Base-by-base conservation (phyloP, 1,139 yeast species). In the Taiozyma sp. region DNA sequence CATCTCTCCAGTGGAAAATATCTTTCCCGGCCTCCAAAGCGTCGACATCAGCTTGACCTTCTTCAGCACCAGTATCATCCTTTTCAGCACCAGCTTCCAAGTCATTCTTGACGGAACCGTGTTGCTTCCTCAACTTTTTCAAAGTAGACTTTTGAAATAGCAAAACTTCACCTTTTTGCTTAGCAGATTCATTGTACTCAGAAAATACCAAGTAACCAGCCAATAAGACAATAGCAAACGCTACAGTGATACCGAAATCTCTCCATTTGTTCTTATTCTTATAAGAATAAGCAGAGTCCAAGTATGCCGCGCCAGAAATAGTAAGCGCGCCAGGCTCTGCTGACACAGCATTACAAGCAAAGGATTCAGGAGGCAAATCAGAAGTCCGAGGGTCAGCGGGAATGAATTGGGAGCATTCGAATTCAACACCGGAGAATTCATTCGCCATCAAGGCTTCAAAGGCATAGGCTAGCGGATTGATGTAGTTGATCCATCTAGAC, bases 401-500 rank as follows among this genome's bases (percentile, higher is more conserved):
- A 41, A 84, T 70, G 58, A 60, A 80, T 1, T 55, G 46, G 19
- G 79, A 59, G 62, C 85, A 80, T 4, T 60, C 62, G 50, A 70
- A 80, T 3, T 65, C 59, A 42, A 74, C 62, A 45, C 65, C 75
- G 51, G 68, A 68, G 63, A 77, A 78, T 57, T 71, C 75, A 52
- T 71, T 86, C 4, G 79, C 75, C 81, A 87, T 79, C 62, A 87
- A 67, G 0, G 87, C 72, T 65, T 86, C 92, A 60, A 84, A 86
- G 4, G 80, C 76, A 61, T 86, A 87, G 8, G 81, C 83, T 47
- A 87, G 70, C 0, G 95, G 95, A 61, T 87, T 79, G 52, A 87
- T 66, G 62, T 84, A 87, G 68, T 83, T 83, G 61, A 87, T 80
- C 93, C 95, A 88, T 56, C 85, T 74, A 39, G 87, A 80, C 95